Base-by-base conservation (phyloP, 2,329 filamentous ascomycete species). In the Clarireedia paspali region DNA sequence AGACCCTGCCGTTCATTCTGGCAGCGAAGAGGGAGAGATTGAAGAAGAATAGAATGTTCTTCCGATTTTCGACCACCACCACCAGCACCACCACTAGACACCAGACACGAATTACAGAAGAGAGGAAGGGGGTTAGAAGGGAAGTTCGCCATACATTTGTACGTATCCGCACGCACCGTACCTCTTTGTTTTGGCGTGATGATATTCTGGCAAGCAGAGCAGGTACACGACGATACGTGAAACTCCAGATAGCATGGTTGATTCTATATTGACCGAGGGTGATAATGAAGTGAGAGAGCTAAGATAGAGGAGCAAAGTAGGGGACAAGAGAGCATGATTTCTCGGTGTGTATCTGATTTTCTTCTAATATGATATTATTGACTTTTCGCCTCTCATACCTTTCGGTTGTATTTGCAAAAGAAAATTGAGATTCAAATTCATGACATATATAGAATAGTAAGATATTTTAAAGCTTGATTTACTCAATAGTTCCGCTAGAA, bases 11-110 rank as follows among this genome's bases (percentile, higher is more conserved):
- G 62, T 70, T 38, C 68, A 69, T 66, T 92, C 88, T 57, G 94
- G 94, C 53, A 96, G 91, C 68, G 94, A 99, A 74, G 94, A 99
- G 73, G 94, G 94, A 52, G 94, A 99, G 75, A 97, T 99, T 65
- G 94, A 96, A 72, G 91, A 97, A 76, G 81, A 84, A 64, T 83
- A 62, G 58, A 42, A n/a, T 42, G 15, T 20, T n/a, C 4, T 17
- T 42, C 15, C 15, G 5, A 14, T 17, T 5, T 20, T 6, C 9
- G 15, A 17, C 15, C 15, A 38, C 20, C 20, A 20, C 20, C 30
- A 34, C 10, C 20, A 20, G 2, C 20, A 20, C 20, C 20, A 20
- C 20, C 20, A 20, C 20, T 12, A 12, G 9, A 14, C 30, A 9
- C 30, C 30, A 34, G 30, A 12, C 4, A 34, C 30, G 30, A 34